Base-by-base conservation (phyloP, 75 land plant species). In the Pinus tabuliformis region DNA sequence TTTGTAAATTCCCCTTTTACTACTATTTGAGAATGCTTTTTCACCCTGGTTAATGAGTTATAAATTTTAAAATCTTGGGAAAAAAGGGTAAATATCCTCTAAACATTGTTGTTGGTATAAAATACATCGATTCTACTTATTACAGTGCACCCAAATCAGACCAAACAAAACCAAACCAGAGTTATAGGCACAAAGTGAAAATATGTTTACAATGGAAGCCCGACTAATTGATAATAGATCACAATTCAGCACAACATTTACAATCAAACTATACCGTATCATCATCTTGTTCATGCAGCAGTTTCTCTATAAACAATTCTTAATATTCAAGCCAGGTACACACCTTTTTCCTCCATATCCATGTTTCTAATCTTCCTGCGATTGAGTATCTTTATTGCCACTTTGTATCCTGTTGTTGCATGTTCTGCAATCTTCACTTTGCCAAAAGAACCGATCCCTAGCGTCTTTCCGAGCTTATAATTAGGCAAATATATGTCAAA, bases 311-410 rank as follows among this genome's bases (percentile, higher is more conserved):
- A 49, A 9, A 49, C 66, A 63, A 14, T 28, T 5, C 6, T 63
- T 63, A 37, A 15, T 28, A 30, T 63, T 26, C 66, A 63, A 63
- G 68, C 13, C 17, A 70, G 20, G 9, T 24, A 60, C 21, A 36
- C 63, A 91, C 94, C 97, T 85, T 92, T 94, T 61, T 94, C 95
- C 76, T 94, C 95, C 97, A 92, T 90, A 39, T 92, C 95, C 91
- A 90, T 84, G 78, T 78, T 81, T 81, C 86, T 87, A 68, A 92
- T 89, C 72, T 88, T 94, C n/a, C 86, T 80, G 18, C 93, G 89
- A 62, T 92, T 94, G 54, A 94, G 91, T 65, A 94, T 90, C 82
- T 94, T 94, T 61, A 94, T 90, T 60, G 97, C 97, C 14, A 94
- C 97, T 79, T 94, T 94, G 78, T 90, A 87, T 6, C 97, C 95